Base-by-base conservation (phyloP, 2,329 filamentous ascomycete species). In the Neonectria sp. region DNA sequence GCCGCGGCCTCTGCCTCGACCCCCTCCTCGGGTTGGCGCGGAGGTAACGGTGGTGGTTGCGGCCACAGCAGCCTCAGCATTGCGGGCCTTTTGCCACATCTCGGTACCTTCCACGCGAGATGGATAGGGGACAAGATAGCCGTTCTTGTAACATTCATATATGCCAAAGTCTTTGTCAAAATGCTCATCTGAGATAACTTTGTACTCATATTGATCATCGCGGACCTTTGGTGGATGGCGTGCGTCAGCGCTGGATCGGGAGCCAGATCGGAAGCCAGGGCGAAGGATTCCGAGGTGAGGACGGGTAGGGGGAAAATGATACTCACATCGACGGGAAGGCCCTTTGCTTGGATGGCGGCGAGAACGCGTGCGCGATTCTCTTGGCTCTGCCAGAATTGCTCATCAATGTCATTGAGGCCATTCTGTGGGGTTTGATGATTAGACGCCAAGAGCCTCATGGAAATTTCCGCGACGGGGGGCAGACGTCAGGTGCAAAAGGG, bases 311-410 rank as follows among this genome's bases (percentile, higher is more conserved):
- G 27, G 59, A 60, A 66, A 63, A 45, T 8, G 27, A 57, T 62
- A 81, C 86, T 84, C 78, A 88, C 86, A 77, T 88, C 85, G 17
- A 83, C 77, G 1, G 86, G 85, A 17, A 88, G 78, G 15, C 79
- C 76, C 61, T 81, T 83, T 59, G 83, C 77, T 46, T 82, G 77
- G 48, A 88, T 77, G 15, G 81, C 75, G 62, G 83, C 79, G 13
- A 88, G 79, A 35, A 84, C 80, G 63, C 86, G 84, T 51, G 85
- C 76, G 60, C 84, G 81, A 51, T 82, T 80, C 58, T 86, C 80
- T 69, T 86, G 82, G 40, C 82, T 80, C 67, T 87, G 83, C 61
- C 81, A 79, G 65, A 84, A 85, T 63, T 76, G 76, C 46, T 84
- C 82, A 48, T 79, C 75, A 29, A 81, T 72, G 45, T 84, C 82